Evolutionary conservation across 106 monocot species (phyloP).

Genomic region (Dendrobium huoshanense): DNA sequence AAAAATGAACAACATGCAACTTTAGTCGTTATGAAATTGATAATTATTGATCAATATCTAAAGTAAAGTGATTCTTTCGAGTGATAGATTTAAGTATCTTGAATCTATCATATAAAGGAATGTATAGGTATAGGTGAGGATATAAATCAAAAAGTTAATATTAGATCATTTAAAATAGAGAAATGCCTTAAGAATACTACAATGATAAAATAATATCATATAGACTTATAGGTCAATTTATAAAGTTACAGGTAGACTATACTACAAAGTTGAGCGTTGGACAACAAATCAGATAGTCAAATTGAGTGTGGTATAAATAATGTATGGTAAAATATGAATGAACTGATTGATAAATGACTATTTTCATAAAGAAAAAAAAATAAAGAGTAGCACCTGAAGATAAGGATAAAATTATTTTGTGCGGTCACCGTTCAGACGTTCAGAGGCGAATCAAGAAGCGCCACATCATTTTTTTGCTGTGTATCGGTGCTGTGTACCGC

Average conservation of each 20-base stretch:
- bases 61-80: not conserved
- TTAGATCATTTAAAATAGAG: not conserved
- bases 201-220: no score
- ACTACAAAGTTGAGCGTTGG: not conserved
- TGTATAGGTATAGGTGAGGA: not conserved
- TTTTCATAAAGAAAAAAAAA: not conserved
- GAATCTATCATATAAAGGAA: not conserved
- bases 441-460: no score
- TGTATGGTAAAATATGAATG: not conserved
- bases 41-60: not conserved
- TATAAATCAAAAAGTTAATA: not conserved
- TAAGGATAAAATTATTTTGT: no score
- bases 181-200: not conserved
- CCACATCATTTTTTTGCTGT: no score
- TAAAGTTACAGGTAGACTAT: not conserved
- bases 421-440: no score
- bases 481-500: no score
- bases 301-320: not conserved
- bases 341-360: not conserved
- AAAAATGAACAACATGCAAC: not conserved
- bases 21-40: not conserved
- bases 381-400: no score
- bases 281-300: not conserved
- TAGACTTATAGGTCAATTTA: not conserved
- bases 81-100: not conserved